Conservation (phyloP, 768 basidiomycete species). For the Termitomyces sp. region DNA sequence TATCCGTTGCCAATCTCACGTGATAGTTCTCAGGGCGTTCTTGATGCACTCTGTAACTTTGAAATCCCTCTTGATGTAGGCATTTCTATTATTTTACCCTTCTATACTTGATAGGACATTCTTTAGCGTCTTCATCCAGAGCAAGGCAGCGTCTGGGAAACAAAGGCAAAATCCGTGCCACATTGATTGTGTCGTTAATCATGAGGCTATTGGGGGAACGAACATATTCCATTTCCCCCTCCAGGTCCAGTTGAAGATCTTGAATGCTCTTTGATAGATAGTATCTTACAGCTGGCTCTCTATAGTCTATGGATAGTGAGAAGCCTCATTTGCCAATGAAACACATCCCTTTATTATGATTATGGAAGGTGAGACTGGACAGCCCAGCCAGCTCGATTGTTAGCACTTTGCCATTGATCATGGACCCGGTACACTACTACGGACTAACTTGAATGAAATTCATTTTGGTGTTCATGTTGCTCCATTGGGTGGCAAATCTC, state of each 20-base stretch:
- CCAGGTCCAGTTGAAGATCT: neutral
- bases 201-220: neutral
- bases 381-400: no score
- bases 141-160: conserved; percentile 54
- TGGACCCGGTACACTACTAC: no score
- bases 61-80: conserved; percentile 48
- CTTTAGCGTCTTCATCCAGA: conserved; percentile 48
- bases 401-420: no score
- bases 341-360: no score
- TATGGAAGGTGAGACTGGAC: no score
- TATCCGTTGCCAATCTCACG: conserved; percentile 1
- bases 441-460: no score
- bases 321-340: no score
- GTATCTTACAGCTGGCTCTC: no score
- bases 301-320: no score
- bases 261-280: neutral
- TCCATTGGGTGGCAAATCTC: no score
- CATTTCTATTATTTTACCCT: conserved; percentile 8
- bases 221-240: neutral
- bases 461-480: no score
- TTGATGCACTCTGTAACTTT: conserved; percentile 49
- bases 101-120: conserved; percentile 5
- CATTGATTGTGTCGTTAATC: neutral
- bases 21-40: conserved; percentile 35
- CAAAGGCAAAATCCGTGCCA: neutral